Evolutionary conservation across 495 filamentous ascomycete species (phyloP), one percentile per base, ranked within the genome.

Genomic region (Talaromyces ruber): DNA sequence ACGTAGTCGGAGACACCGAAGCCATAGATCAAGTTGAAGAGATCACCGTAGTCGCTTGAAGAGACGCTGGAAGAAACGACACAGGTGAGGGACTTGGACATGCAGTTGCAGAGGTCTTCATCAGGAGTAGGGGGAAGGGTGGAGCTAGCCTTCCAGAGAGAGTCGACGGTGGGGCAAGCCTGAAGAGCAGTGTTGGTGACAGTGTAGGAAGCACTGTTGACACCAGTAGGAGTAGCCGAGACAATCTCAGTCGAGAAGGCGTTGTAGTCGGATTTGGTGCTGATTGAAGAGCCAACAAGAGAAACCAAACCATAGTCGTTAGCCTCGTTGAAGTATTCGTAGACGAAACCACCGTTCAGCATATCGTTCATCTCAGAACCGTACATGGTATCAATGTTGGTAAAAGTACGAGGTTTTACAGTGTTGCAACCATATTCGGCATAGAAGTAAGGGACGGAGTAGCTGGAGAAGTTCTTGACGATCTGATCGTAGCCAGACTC

Each of bases 361-460:
- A 97, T 91, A 14, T 67, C 68, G 11, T 85, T 86, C 94, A 98
- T 98, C 34, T 92, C 68, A 6, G 78, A 64, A 2, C 89, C 88
- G 73, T 89, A 98, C 4, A 98, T 80, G 47, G 91, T 86, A 14
- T 73, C 74, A n/a, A 96, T 92, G 67, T 98, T 94, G 60, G 90
- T 86, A 78, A 94, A 98, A 50, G 79, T 74, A 70, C 94, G 90
- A 21, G 87, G 88, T 18, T 78, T 75, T 24, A 86, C 85, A 9
- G 80, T 75, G 77, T 97, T 98, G 83, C 94, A 98, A 37, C 94
- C 94, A 73, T 98, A 98, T 74, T 98, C 94, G 60, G 94, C 92
- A 72, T 98, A 97, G 85, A 98, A 98, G 63, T 89, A 86, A 50
- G 94, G 94, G 6, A 96, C 89, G 6, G 88, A 88, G 79, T 93